Conservation (phyloP, 306 rosid genomes). For the Pyrus bretschneideri region DNA sequence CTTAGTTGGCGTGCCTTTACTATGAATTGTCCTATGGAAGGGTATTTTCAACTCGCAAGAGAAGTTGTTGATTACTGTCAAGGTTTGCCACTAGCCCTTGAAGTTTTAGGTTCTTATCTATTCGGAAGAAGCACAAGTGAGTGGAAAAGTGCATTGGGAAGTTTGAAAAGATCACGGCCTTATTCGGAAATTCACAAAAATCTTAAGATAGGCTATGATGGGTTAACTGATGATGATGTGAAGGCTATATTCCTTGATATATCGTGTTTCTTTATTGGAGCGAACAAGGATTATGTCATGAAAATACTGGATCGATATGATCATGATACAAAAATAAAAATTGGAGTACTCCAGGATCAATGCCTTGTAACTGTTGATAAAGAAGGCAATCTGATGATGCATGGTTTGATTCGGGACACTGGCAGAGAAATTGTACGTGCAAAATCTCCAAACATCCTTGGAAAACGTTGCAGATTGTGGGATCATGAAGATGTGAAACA, state of each 20-base stretch:
- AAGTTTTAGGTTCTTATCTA: slow-evolving; percentile 28
- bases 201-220: background rate
- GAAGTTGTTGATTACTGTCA: slow-evolving; percentile 2
- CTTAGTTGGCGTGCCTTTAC: slow-evolving; percentile 28
- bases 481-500: background rate
- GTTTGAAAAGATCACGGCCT: background rate
- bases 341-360: no score
- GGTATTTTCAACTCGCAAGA: background rate
- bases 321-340: background rate
- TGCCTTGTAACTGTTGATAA: background rate
- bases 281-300: slow-evolving; percentile 8
- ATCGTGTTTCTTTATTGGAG: slow-evolving; percentile 31
- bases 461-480: slow-evolving; percentile 9
- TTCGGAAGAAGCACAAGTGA: background rate
- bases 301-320: background rate
- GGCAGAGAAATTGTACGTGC: slow-evolving; percentile 35
- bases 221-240: no score
- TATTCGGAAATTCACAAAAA: slow-evolving; percentile 11
- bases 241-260: slow-evolving; percentile 31
- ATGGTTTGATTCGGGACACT: slow-evolving; percentile 24
- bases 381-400: background rate
- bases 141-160: fast-evolving
- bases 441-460: background rate
- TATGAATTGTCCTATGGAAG: background rate
- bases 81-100: slow-evolving; percentile 40